Base-by-base conservation (phyloP, 2,329 filamentous ascomycete genomes). In the Stemphylium vesicarium region DNA sequence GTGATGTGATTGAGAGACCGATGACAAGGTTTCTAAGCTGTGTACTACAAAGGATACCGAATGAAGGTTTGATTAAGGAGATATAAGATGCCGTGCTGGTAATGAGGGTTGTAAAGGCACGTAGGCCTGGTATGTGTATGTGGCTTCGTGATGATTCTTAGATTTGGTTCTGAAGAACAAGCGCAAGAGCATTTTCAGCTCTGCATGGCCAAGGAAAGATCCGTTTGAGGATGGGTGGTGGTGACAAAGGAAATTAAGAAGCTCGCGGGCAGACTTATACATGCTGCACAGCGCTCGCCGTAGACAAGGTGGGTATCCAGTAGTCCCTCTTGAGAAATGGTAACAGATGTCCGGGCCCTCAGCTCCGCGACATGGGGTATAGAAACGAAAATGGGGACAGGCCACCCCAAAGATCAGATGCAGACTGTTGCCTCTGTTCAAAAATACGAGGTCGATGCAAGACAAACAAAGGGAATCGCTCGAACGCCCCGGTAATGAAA, bases 171-270 rank as follows among this genome's bases (percentile, higher is more conserved):
- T 59, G 59, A 47, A 50, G 59, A 63, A 64, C 60, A 58, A 59
- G 39, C 57, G 59, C 62, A 63, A 68, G 69, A 65, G 53, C 39
- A 65, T 49, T 65, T 65, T 62, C 66, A 66, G 63, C 71, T 71
- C 66, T 62, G 50, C 63, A 67, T 52, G 60, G 61, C 60, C 59
- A 68, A 68, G 56, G 59, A 58, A 62, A 62, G 57, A 68, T 71
- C 70, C 66, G 56, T 61, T 35, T 66, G 66, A 70, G 65, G 67
- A 73, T 73, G 56, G 50, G 55, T 64, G 66, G 66, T 44, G 32
- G 39, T 32, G 60, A 74, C 71, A 75, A 74, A 75, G 56, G 70
- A 72, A 71, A 75, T 61, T 50, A 65, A 63, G 52, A 57, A 66
- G 63, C 64, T 61, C 59, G 64, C 68, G 62, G 59, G 65, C 65